Conservation (phyloP, 177 flowering plant species). For the Vitis hybrid region DNA sequence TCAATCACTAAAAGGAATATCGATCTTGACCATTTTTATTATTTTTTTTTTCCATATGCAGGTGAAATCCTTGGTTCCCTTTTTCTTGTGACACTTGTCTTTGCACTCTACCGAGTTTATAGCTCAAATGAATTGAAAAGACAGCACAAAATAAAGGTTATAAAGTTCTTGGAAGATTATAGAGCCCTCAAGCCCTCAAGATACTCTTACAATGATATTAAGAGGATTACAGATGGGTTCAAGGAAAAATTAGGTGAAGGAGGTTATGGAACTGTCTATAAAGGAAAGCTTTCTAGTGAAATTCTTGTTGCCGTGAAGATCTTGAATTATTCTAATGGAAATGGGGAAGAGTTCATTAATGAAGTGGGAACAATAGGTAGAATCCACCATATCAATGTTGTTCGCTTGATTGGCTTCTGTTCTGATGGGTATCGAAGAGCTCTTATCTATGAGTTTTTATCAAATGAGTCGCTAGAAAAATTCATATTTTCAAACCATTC, state of each 20-base stretch:
- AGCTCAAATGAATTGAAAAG: too few species aligned
- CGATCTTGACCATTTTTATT: too few species aligned
- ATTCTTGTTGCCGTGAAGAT: background rate
- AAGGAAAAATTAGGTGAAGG: slow-evolving; percentile 1
- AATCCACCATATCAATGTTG: too few species aligned
- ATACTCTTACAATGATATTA: background rate
- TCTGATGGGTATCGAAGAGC: too few species aligned
- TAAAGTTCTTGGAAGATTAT: background rate
- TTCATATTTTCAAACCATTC: background rate
- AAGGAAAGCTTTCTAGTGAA: background rate
- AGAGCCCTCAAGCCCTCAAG: background rate
- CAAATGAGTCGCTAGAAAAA: background rate
- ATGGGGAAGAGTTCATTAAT: too few species aligned
- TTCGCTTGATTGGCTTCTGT: too few species aligned
- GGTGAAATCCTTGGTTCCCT: background rate
- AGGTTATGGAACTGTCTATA: background rate
- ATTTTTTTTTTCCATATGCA: too few species aligned
- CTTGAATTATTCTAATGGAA: background rate
- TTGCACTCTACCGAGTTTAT: background rate
- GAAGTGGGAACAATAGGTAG: too few species aligned
- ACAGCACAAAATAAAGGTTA: too few species aligned
- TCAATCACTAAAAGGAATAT: too few species aligned
- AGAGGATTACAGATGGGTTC: background rate
- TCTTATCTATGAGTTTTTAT: too few species aligned
- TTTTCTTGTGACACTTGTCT: background rate